Percentiles rank a stretch among this genome's conserved stretches.
phyloP scores from a whole-genome alignment of 2,329 filamentous ascomycete genomes.

The Beauveria australis region DNA sequence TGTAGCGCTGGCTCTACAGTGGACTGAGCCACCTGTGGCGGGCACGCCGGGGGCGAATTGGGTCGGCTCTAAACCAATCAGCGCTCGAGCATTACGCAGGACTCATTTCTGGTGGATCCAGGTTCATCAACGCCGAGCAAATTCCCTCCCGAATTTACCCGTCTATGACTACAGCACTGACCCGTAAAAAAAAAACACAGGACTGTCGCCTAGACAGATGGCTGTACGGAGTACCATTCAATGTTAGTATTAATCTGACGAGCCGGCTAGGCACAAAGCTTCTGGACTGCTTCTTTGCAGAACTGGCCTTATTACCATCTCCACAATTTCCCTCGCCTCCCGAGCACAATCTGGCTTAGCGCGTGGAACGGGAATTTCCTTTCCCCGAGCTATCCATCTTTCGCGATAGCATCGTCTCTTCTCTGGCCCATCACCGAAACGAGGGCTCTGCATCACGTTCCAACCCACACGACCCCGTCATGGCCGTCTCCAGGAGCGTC shows the following conservation, averaged over 20 bases:
- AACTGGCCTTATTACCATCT: constrained; percentile 6
- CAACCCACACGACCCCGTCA: constrained; percentile 15
- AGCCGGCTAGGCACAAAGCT: not conserved
- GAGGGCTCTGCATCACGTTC: not conserved
- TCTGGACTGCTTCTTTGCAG: not conserved
- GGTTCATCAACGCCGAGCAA: not conserved
- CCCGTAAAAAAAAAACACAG: not conserved
- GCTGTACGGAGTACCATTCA: too few species aligned
- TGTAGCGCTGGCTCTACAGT: not conserved
- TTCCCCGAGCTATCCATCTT: not conserved
- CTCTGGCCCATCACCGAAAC: not conserved
- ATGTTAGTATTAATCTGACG: too few species aligned
- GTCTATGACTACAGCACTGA: not conserved
- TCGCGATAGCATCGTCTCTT: not conserved
- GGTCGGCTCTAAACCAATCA: constrained; percentile 28
- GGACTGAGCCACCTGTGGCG: constrained; percentile 25
- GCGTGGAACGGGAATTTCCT: constrained; percentile 9
- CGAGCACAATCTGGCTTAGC: not conserved
- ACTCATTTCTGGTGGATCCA: not conserved
- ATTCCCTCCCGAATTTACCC: constrained; percentile 1
- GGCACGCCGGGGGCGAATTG: constrained; percentile 10
- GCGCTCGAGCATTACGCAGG: constrained; percentile 23
- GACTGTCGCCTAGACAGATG: too few species aligned
- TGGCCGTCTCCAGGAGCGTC: constrained; percentile 41
- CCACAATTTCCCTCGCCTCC: not conserved